These are phyloP conservation scores for Penicillium griseofulvum DNA, from an alignment of 2,329 filamentous ascomycete species.

Conservation along the genomic window DNA sequence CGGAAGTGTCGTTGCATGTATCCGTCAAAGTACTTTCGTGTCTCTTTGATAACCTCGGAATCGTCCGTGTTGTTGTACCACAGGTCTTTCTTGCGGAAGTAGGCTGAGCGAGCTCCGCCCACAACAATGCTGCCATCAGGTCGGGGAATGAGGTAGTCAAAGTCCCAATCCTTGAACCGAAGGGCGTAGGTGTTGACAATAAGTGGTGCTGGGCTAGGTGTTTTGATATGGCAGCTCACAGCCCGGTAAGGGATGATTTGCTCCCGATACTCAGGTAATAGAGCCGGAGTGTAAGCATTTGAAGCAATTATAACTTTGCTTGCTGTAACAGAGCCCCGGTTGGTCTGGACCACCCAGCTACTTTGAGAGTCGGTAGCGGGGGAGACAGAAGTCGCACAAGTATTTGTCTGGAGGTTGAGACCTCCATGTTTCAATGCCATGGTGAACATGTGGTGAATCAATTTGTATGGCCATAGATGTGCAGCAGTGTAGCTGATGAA, in stretches of 20 bases:
- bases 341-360: background rate
- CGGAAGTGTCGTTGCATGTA: constrained; percentile 36
- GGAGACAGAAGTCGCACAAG: background rate
- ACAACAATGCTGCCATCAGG: constrained; percentile 56
- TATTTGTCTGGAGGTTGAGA: background rate
- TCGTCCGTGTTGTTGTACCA: background rate
- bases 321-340: background rate
- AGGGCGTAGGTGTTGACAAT: constrained; percentile 52
- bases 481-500: background rate
- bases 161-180: constrained; percentile 30
- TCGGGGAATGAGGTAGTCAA: constrained; percentile 59
- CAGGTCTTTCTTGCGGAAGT: constrained; percentile 10
- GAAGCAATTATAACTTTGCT: background rate
- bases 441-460: background rate
- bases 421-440: background rate
- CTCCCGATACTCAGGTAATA: background rate
- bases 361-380: too few species aligned
- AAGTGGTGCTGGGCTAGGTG: background rate
- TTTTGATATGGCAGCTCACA: background rate
- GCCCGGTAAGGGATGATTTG: background rate
- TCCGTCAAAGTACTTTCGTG: constrained; percentile 37
- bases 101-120: constrained; percentile 57
- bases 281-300: background rate
- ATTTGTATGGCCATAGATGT: background rate
- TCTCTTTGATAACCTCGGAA: constrained; percentile 44